Conservation (phyloP, 83 land plant species). For the Picea mariana region DNA sequence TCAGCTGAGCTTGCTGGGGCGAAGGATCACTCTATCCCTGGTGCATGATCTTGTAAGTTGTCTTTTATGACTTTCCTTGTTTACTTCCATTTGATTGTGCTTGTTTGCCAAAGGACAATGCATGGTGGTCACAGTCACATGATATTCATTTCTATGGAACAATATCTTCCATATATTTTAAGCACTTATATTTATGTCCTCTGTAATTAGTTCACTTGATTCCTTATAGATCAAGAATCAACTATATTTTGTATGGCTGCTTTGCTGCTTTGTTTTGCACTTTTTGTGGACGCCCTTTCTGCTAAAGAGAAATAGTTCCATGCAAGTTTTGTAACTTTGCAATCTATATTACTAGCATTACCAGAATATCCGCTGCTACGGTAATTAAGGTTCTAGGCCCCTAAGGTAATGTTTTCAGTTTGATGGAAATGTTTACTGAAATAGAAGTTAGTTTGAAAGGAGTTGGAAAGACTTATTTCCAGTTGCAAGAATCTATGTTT, state of each 20-base stretch:
- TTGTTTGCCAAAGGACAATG: neutral
- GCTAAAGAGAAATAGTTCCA: neutral
- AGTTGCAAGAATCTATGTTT: too few species aligned
- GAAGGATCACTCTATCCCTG: constrained; percentile 57
- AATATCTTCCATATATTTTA: neutral
- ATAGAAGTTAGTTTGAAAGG: too few species aligned
- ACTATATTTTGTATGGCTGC: neutral
- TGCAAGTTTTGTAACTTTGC: too few species aligned
- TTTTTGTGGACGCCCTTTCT: neutral
- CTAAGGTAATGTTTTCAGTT: too few species aligned
- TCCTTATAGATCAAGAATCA: neutral
- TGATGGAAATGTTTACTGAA: too few species aligned
- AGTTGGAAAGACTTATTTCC: too few species aligned
- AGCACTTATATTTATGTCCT: neutral
- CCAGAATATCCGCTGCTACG: too few species aligned
- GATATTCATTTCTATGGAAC: neutral
- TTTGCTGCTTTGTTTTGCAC: neutral
- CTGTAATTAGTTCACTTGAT: neutral
- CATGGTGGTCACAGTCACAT: neutral
- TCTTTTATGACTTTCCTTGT: too few species aligned
- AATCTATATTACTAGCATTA: too few species aligned
- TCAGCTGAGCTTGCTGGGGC: constrained; percentile 86
- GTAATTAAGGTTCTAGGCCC: too few species aligned
- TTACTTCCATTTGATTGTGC: too few species aligned
- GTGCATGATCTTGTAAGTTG: constrained; percentile 87